phyloP scores from a whole-genome alignment of 2,329 filamentous ascomycete genomes.

The Curvularia sp. region DNA sequence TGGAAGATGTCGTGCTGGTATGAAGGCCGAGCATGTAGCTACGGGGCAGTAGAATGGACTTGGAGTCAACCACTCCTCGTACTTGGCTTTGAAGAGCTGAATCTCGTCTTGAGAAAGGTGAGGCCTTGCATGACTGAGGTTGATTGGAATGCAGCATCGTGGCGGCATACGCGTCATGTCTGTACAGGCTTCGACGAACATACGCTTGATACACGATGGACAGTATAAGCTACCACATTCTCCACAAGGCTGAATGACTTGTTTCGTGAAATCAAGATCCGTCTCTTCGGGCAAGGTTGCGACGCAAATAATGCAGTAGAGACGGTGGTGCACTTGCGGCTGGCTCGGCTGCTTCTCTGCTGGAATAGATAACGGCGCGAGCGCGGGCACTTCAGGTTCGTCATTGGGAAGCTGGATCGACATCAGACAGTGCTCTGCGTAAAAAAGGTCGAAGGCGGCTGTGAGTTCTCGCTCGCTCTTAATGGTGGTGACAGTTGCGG shows the following conservation, averaged over 20 bases:
- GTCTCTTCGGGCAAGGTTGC: conserved; percentile 16
- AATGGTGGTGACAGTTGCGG: conserved; percentile 3
- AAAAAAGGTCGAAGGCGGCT: conserved; percentile 12
- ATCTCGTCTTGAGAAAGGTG: conserved; percentile 49
- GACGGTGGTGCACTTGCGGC: conserved; percentile 2
- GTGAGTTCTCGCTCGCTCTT: background rate
- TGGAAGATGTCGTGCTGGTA: conserved; percentile 42
- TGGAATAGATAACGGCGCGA: background rate
- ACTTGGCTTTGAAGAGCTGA: conserved; percentile 50
- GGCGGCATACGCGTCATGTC: conserved; percentile 55
- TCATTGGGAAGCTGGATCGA: conserved; percentile 13
- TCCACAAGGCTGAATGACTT: conserved; percentile 41
- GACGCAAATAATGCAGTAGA: conserved; percentile 37
- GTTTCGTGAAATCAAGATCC: conserved; percentile 10
- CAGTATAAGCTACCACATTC: conserved; percentile 45
- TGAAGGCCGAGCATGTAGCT: conserved; percentile 58
- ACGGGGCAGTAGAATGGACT: conserved; percentile 59
- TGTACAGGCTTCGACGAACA: conserved; percentile 53
- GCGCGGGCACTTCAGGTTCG: conserved; percentile 2
- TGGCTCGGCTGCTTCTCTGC: background rate
- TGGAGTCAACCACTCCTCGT: conserved; percentile 57
- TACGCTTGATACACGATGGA: conserved; percentile 47
- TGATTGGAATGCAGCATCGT: conserved; percentile 55
- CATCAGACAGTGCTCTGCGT: conserved; percentile 17
- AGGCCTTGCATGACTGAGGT: conserved; percentile 50